Evolutionary conservation across 805 yeast species (phyloP), one percentile per base, ranked within the genome.

Genomic region (Saturnispora kantuleensis): DNA sequence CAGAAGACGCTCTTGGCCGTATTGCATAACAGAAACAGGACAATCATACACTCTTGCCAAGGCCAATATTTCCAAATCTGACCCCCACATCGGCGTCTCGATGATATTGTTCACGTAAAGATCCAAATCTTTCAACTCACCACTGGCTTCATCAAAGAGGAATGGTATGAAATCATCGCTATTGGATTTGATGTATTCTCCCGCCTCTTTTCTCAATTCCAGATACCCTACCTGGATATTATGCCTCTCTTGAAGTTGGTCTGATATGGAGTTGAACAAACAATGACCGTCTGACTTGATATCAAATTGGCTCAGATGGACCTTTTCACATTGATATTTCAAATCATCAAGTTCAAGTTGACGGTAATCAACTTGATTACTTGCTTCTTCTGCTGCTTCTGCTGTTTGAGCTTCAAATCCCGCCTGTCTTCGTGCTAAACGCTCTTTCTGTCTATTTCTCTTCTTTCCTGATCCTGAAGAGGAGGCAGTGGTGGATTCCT

Each of bases 281-380:
- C 98, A 93, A 60, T 90, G 90, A 0, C 97, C 98, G 61, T 90
- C 97, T 0, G 97, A 95, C 48, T 72, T 68, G 39, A 88, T 84
- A 52, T 88, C 95, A 49, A 70, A 63, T 51, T 81, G 79, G 16
- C 50, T 56, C n/a, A 86, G 64, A 4, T 70, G 64, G 30, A 71
- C 66, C 21, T 71, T 45, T 2, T 57, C 52, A 48, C 93, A 75
- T 26, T 81, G 56, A 32, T 67, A 67, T 15, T 68, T 69, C 58
- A 90, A 70, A 40, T 79, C 76, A 11, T 78, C 83, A 46, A 77
- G 70, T 64, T 90, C 97, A 16, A 83, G 75, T 40, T 74, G 73
- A 31, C 88, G 69, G 52, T 77, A 67, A 59, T 90, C 86, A 0
- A 88, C 83, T 49, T 73, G 72, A 12, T 60, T 57, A 1, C 65